These are phyloP conservation scores for Candolleomyces efflorescens DNA, from an alignment of 768 basidiomycete genomes.

Conservation along the genomic window DNA sequence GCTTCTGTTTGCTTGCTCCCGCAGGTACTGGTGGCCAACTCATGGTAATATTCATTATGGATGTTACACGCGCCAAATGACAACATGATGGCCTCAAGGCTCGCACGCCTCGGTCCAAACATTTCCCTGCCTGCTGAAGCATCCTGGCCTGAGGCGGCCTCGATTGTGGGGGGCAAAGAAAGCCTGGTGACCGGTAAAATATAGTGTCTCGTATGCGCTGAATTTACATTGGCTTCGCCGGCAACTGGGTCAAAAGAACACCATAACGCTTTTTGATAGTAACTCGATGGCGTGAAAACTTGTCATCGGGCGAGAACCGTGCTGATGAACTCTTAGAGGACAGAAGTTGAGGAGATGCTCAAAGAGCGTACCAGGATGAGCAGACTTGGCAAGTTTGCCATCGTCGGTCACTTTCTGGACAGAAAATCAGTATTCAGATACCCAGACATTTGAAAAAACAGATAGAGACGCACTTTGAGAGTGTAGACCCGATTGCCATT, in stretches of 20 bases:
- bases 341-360: no score
- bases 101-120: no score
- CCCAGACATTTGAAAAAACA: neutral
- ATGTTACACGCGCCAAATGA: no score
- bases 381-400: slow-evolving; percentile 89
- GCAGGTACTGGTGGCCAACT: no score
- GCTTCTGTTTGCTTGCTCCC: no score
- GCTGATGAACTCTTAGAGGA: slow-evolving; percentile 41
- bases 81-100: no score
- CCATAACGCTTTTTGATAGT: slow-evolving; percentile 93
- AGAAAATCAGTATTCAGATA: neutral
- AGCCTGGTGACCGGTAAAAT: neutral
- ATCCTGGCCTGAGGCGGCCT: no score
- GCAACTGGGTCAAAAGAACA: slow-evolving; percentile 86
- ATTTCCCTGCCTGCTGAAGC: no score
- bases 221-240: slow-evolving; percentile 77
- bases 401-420: slow-evolving; percentile 76
- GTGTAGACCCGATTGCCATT: slow-evolving; percentile 85
- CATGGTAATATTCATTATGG: no score
- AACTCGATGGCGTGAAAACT: slow-evolving; percentile 96
- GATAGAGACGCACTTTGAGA: slow-evolving; percentile 66
- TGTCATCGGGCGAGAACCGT: slow-evolving; percentile 98
- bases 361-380: slow-evolving; percentile 79
- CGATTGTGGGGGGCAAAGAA: no score
- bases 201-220: neutral